phyloP scores from a whole-genome alignment of 2,329 filamentous ascomycete genomes.

The Hypoxylon sp. region DNA sequence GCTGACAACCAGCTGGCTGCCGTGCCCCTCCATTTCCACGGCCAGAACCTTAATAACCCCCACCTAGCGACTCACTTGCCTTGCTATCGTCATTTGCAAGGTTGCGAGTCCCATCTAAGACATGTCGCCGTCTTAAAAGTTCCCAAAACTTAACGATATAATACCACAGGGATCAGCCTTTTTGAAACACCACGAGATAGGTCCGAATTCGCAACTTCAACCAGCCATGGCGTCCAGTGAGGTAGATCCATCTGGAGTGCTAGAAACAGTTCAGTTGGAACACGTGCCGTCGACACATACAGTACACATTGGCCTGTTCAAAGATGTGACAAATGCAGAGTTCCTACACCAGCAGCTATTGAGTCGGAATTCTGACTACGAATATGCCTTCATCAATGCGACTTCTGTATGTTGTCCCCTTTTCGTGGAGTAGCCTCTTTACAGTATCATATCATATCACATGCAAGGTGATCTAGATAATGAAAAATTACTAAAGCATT shows the following conservation, averaged over 20 bases:
- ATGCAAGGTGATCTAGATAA: too few species aligned
- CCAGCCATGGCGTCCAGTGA: conserved; percentile 18
- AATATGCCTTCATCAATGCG: conserved; percentile 94
- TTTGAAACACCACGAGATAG: too few species aligned
- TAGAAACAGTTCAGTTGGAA: conserved; percentile 76
- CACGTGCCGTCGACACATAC: conserved; percentile 75
- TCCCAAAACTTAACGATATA: too few species aligned
- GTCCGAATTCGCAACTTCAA: too few species aligned
- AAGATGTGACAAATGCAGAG: conserved; percentile 76
- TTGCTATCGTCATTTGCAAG: conserved; percentile 5
- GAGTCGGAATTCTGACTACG: conserved; percentile 82
- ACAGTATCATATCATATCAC: too few species aligned
- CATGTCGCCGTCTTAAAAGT: too few species aligned
- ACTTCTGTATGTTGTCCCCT: conserved; percentile 73
- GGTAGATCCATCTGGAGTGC: conserved; percentile 4
- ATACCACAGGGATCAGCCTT: too few species aligned
- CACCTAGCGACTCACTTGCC: too few species aligned
- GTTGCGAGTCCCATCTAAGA: too few species aligned
- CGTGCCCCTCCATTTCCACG: conserved; percentile 37
- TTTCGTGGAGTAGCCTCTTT: too few species aligned
- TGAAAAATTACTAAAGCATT: not conserved
- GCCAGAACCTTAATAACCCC: conserved; percentile 18
- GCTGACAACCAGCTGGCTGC: conserved; percentile 31
- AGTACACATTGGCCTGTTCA: conserved; percentile 79
- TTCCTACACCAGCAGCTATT: conserved; percentile 86